Conservation (phyloP, 768 basidiomycete genomes). For the Zangia roseola region DNA sequence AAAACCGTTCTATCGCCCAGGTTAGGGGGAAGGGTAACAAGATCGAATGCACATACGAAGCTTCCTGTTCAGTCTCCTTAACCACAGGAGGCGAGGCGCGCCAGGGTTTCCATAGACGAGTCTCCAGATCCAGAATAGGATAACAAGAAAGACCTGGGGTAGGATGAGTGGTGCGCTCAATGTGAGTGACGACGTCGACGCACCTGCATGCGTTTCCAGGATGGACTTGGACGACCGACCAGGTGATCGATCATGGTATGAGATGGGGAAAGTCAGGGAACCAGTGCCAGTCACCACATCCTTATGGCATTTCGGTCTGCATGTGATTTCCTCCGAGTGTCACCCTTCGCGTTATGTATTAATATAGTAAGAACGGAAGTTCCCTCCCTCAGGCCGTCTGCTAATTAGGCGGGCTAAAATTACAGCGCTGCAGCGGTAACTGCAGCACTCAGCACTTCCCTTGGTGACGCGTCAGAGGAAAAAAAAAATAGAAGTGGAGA, state of each 20-base stretch:
- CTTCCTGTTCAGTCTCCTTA: slow-evolving; percentile 54
- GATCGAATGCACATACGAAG: slow-evolving; percentile 47
- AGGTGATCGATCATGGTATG: slow-evolving; percentile 88
- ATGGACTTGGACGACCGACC: slow-evolving; percentile 79
- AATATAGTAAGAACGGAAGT: no score
- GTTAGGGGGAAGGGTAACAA: neutral
- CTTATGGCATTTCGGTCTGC: slow-evolving; percentile 9
- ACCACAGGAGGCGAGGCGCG: slow-evolving; percentile 67
- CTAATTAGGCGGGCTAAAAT: no score
- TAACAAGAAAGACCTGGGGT: slow-evolving; percentile 79
- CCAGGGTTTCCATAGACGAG: slow-evolving; percentile 62
- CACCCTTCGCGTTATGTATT: no score
- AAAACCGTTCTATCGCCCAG: slow-evolving; percentile 62
- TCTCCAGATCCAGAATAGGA: slow-evolving; percentile 89
- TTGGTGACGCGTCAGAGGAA: no score
- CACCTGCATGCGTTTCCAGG: slow-evolving; percentile 89
- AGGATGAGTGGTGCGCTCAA: slow-evolving; percentile 1
- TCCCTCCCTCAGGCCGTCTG: no score
- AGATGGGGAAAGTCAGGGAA: neutral
- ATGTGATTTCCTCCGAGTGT: slow-evolving; percentile 38
- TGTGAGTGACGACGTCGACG: slow-evolving; percentile 7
- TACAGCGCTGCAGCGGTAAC: no score
- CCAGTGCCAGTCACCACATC: neutral
- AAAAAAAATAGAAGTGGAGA: no score
- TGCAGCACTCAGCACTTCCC: no score